Conservation (phyloP, 2,329 filamentous ascomycete species). For the Hypoxylon rubiginosum region DNA sequence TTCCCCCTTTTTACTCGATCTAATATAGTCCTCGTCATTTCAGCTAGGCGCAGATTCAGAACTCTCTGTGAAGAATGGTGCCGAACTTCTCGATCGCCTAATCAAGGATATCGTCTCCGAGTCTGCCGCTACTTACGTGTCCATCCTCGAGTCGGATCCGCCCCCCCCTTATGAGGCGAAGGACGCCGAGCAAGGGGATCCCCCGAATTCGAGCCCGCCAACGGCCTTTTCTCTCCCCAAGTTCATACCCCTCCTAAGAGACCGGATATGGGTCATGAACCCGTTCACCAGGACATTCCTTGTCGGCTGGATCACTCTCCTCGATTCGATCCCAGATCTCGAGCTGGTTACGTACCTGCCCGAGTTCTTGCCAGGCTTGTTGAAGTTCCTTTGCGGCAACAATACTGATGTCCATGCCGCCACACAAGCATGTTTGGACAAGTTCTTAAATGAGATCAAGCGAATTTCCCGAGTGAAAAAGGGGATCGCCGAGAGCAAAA, state of each 20-base stretch:
- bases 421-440: conserved; percentile 88
- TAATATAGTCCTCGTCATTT: conserved; percentile 21
- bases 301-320: conserved; percentile 93
- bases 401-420: conserved; percentile 96
- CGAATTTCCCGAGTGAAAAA: conserved; percentile 94
- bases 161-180: conserved; percentile 63
- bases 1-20: not conserved
- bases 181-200: conserved; percentile 55
- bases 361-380: conserved; percentile 88
- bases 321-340: conserved; percentile 96
- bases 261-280: conserved; percentile 93
- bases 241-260: conserved; percentile 94
- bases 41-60: conserved; percentile 96
- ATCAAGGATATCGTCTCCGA: conserved; percentile 97
- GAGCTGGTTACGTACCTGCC: conserved; percentile 94
- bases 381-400: conserved; percentile 91
- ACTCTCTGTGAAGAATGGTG: conserved; percentile 97
- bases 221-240: conserved; percentile 92
- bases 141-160: conserved; percentile 74
- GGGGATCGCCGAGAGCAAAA: conserved; percentile 88
- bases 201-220: conserved; percentile 66
- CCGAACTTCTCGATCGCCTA: conserved; percentile 92
- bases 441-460: conserved; percentile 93
- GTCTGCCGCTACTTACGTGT: conserved; percentile 94
- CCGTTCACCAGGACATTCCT: conserved; percentile 95